phyloP scores from a whole-genome alignment of 495 filamentous ascomycete genomes.

The Xylaria intraflava region DNA sequence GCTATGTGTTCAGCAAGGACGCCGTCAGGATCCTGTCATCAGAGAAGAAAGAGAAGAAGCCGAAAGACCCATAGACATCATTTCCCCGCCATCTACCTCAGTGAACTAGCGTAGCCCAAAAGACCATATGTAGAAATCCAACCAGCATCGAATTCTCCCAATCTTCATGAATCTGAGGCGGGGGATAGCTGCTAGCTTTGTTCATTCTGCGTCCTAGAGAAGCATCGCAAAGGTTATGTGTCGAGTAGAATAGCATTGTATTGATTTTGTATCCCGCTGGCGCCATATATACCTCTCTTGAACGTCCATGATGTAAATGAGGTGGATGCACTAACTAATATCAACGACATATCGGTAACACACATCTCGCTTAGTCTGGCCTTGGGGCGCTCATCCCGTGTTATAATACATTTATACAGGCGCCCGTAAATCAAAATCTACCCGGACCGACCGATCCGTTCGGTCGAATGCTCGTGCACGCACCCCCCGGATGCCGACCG shows the following conservation, averaged over 20 bases:
- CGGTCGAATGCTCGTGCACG: background rate
- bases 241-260: background rate
- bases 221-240: background rate
- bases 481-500: background rate
- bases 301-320: background rate
- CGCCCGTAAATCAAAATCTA: background rate
- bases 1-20: conserved; percentile 74
- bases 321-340: background rate
- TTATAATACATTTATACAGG: background rate
- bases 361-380: background rate
- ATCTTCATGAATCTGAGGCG: too few species aligned
- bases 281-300: background rate
- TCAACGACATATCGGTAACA: background rate
- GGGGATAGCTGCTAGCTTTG: too few species aligned
- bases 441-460: background rate
- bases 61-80: conserved; percentile 8
- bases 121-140: background rate
- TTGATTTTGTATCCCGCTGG: background rate
- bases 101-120: background rate
- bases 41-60: conserved; percentile 26
- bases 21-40: conserved; percentile 72
- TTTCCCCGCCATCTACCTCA: background rate
- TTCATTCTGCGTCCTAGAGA: background rate
- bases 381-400: background rate
- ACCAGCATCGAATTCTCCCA: background rate